Conservation (phyloP, 345 rosid species). For the Rhodomyrtus tomentosa region DNA sequence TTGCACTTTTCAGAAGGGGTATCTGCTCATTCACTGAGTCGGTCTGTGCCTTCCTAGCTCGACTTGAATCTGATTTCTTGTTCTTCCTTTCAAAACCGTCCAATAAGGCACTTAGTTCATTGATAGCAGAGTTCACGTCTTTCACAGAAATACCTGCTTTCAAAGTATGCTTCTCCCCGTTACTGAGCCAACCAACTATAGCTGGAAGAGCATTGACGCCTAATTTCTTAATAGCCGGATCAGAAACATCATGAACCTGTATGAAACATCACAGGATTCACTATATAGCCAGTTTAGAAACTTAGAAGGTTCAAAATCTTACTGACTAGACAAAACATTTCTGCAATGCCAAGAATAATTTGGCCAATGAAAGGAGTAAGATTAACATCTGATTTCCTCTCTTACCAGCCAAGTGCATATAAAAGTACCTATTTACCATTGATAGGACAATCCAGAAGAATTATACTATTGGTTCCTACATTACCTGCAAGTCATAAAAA, state of each 20-base stretch:
- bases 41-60: conserved; percentile 22
- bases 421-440: not conserved
- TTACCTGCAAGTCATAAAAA: conserved; percentile 65
- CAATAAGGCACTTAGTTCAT: conserved; percentile 49
- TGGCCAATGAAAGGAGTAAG: not conserved
- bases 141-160: conserved; percentile 66
- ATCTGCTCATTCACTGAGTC: conserved; percentile 24
- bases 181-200: conserved; percentile 74
- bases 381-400: not conserved
- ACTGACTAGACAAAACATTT: not conserved
- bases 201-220: conserved; percentile 78
- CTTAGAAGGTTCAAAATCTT: not conserved
- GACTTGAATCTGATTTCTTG: conserved; percentile 45
- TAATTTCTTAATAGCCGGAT: conserved; percentile 36
- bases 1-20: conserved; percentile 35
- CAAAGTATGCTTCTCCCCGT: conserved; percentile 64
- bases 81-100: conserved; percentile 66
- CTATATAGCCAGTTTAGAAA: not conserved
- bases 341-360: not conserved
- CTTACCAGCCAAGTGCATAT: not conserved
- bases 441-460: not conserved
- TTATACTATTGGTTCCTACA: not conserved
- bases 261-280: not conserved
- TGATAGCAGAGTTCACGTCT: conserved; percentile 57
- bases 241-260: conserved; percentile 60